Evolutionary conservation across 2,329 filamentous ascomycete species (phyloP).

Genomic region (Fusarium burgessii): DNA sequence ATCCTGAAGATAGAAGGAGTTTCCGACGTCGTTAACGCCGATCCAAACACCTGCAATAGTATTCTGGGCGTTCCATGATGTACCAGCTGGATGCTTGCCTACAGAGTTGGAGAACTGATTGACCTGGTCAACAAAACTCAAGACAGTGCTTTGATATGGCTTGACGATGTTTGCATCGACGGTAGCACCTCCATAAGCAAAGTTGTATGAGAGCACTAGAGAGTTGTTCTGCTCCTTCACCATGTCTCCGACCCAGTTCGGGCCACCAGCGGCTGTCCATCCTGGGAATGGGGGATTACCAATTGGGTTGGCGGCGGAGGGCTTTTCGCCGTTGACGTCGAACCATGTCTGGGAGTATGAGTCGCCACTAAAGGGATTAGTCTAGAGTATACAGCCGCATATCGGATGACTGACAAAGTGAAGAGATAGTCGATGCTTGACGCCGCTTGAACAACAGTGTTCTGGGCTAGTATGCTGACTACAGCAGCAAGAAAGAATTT

Average conservation of each 20-base stretch:
- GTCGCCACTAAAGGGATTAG: no score
- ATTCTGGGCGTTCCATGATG: constrained; percentile 57
- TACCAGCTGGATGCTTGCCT: constrained; percentile 47
- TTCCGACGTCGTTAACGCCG: constrained; percentile 68
- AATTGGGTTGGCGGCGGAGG: constrained; percentile 66
- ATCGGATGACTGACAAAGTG: constrained; percentile 29
- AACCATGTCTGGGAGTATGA: constrained; percentile 61
- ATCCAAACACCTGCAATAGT: constrained; percentile 64
- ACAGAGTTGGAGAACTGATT: constrained; percentile 49
- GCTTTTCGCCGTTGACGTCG: constrained; percentile 62
- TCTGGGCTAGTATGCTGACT: constrained; percentile 1
- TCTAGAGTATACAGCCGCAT: no score
- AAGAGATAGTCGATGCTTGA: constrained; percentile 32
- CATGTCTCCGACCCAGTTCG: constrained; percentile 65
- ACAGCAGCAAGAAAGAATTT: constrained; percentile 8
- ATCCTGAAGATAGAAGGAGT: constrained; percentile 55
- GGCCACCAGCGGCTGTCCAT: constrained; percentile 61
- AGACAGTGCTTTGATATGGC: constrained; percentile 63
- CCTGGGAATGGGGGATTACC: constrained; percentile 71
- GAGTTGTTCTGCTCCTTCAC: constrained; percentile 61
- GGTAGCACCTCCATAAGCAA: constrained; percentile 66
- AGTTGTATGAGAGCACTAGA: constrained; percentile 61
- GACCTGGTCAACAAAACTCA: constrained; percentile 42
- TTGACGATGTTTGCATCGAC: constrained; percentile 64
- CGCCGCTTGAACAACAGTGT: background rate